These are phyloP conservation scores for Mucor plumbeus DNA, from an alignment of 371 early-diverging fungal species.

Conservation along the genomic window DNA sequence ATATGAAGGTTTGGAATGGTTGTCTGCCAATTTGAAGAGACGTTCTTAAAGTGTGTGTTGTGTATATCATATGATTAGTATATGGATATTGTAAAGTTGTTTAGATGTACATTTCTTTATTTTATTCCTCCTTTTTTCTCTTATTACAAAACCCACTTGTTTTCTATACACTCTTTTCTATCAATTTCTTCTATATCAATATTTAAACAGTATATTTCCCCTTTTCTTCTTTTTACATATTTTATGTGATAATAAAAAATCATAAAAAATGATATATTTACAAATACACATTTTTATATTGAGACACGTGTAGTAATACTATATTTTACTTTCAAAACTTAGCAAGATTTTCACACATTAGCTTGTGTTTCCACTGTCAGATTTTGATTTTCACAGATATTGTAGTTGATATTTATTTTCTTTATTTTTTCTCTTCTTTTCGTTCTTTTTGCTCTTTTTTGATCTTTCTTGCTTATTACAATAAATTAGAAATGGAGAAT, in stretches of 20 bases:
- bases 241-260: background rate
- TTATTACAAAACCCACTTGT: background rate
- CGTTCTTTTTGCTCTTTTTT: slow-evolving; percentile 5
- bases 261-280: background rate
- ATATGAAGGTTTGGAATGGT: slow-evolving; percentile 93
- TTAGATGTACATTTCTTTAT: slow-evolving; percentile 5
- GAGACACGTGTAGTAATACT: background rate
- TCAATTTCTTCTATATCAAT: background rate
- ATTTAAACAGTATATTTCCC: slow-evolving; percentile 2
- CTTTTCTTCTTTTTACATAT: background rate
- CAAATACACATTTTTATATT: background rate
- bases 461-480: background rate
- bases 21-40: slow-evolving; percentile 57
- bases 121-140: background rate
- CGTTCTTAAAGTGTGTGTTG: slow-evolving; percentile 5
- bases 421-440: background rate
- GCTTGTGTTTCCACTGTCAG: slow-evolving; percentile 10
- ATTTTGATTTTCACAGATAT: slow-evolving; percentile 6
- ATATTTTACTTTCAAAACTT: background rate
- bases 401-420: background rate
- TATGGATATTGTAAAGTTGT: background rate
- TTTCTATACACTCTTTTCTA: background rate
- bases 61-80: slow-evolving; percentile 5
- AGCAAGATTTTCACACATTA: slow-evolving; percentile 10
- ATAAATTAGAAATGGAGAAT: slow-evolving; percentile 14